Conservation (phyloP, 225 moss, liverwort and hornwort species). For the Marchantia paleacea region DNA sequence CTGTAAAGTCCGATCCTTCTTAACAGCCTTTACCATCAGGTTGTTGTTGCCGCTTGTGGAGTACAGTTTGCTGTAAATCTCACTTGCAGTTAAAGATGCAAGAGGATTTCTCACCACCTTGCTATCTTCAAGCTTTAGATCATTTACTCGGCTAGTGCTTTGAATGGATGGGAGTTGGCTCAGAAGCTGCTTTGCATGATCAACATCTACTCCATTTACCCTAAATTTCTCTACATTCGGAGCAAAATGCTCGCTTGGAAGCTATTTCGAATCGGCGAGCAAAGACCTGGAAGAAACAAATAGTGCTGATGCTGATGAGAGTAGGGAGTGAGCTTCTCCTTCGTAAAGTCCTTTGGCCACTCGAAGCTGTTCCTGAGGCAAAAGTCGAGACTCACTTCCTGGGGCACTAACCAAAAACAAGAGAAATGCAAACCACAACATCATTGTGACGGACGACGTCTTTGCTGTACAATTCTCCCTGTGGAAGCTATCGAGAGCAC, state of each 20-base stretch:
- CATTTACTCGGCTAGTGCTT: not conserved
- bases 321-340: not conserved
- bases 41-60: not conserved
- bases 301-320: not conserved
- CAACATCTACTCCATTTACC: not conserved
- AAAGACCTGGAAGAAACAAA: not conserved
- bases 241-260: not conserved
- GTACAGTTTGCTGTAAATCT: too few species aligned
- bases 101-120: too few species aligned
- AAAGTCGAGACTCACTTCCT: slow-evolving; percentile 15
- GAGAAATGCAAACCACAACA: slow-evolving; percentile 21
- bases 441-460: not conserved
- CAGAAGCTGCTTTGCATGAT: not conserved
- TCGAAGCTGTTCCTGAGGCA: slow-evolving; percentile 19
- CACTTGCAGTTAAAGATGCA: not conserved
- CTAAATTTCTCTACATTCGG: not conserved
- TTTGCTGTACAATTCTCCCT: not conserved
- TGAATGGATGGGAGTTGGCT: not conserved
- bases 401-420: slow-evolving; percentile 6
- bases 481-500: not conserved
- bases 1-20: too few species aligned
- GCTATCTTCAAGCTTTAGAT: not conserved
- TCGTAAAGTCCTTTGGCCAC: slow-evolving; percentile 5
- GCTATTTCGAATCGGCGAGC: not conserved
- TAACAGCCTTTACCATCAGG: not conserved